phyloP scores from a whole-genome alignment of 768 basidiomycete species.

The Macrolepiota albuminosa region DNA sequence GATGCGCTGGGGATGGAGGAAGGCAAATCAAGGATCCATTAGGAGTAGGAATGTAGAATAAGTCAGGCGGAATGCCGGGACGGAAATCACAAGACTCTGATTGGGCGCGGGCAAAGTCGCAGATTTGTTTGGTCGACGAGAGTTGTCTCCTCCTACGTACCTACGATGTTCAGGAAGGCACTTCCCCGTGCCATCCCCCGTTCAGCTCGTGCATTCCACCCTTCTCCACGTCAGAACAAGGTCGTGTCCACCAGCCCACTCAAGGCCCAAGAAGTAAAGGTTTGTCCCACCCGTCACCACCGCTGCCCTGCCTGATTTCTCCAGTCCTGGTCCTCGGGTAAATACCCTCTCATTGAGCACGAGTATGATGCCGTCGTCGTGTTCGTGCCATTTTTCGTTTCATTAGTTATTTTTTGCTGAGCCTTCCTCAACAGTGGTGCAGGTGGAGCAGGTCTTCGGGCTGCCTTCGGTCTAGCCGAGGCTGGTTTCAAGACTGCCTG shows the following conservation, averaged over 20 bases:
- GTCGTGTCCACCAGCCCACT: slow-evolving; percentile 70
- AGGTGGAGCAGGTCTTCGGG: slow-evolving; percentile 96
- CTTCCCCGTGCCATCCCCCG: slow-evolving; percentile 49
- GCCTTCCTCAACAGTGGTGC: slow-evolving; percentile 61
- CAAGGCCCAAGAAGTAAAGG: slow-evolving; percentile 81
- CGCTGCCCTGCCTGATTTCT: slow-evolving; percentile 14
- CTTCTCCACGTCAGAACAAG: slow-evolving; percentile 53
- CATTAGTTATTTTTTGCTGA: background rate
- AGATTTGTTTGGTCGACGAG: slow-evolving; percentile 13
- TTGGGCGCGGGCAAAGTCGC: slow-evolving; percentile 23
- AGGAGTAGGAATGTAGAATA: slow-evolving; percentile 23
- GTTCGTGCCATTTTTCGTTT: slow-evolving; percentile 49
- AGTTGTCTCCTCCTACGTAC: slow-evolving; percentile 17
- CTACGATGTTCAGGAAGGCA: slow-evolving; percentile 61
- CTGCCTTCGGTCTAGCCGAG: slow-evolving; percentile 97
- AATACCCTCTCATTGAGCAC: slow-evolving; percentile 97
- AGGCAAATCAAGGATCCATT: slow-evolving; percentile 38
- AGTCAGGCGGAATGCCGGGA: slow-evolving; percentile 13
- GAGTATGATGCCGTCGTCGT: slow-evolving; percentile 99
- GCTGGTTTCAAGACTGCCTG: slow-evolving; percentile 99
- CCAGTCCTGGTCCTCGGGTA: slow-evolving; percentile 75
- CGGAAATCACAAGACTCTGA: slow-evolving; percentile 36
- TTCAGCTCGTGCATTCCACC: slow-evolving; percentile 58
- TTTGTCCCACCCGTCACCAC: slow-evolving; percentile 25
- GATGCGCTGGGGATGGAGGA: slow-evolving; percentile 22